These are phyloP conservation scores for Pharus latifolius DNA, from an alignment of 176 grass and related monocot species.

Conservation along the genomic window DNA sequence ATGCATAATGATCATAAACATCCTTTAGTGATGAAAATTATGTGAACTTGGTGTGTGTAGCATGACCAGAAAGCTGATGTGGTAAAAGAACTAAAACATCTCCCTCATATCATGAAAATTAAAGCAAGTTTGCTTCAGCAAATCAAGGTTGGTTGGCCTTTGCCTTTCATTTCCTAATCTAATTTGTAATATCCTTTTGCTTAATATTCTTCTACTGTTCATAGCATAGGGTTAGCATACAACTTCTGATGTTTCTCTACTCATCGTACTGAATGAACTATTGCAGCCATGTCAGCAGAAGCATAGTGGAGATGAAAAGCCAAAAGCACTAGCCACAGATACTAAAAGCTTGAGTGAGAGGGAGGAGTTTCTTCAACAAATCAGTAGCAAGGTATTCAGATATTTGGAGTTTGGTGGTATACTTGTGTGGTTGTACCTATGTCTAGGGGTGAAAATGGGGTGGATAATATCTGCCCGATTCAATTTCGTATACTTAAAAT, in stretches of 20 bases:
- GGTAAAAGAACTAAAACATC: slow-evolving; percentile 18
- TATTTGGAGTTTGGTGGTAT: too few species aligned
- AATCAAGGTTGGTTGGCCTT: slow-evolving; percentile 54
- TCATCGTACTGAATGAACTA: slow-evolving; percentile 17
- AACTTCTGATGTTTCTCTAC: not conserved
- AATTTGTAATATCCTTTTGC: too few species aligned
- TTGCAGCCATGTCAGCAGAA: slow-evolving; percentile 53
- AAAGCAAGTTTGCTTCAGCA: slow-evolving; percentile 61
- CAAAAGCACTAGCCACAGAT: slow-evolving; percentile 26
- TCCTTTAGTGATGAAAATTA: slow-evolving; percentile 12
- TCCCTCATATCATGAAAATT: slow-evolving; percentile 24
- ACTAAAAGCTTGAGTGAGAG: slow-evolving; percentile 57
- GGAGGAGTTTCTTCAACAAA: slow-evolving; percentile 86
- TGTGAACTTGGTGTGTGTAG: slow-evolving; percentile 23
- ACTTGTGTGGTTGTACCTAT: too few species aligned
- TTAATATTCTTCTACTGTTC: too few species aligned
- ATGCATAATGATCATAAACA: not conserved
- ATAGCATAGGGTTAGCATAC: not conserved
- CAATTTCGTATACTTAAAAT: too few species aligned
- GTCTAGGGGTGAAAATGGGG: too few species aligned
- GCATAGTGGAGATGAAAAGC: slow-evolving; percentile 49
- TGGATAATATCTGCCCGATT: too few species aligned
- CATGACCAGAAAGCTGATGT: slow-evolving; percentile 28
- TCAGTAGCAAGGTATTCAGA: slow-evolving; percentile 84
- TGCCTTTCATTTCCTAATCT: too few species aligned